A percentile compares a stretch with the other conserved stretches of the same genome.
Evolutionary conservation across 176 grass and related monocot genomes (phyloP).

Genomic region (Panicum miliaceum): DNA sequence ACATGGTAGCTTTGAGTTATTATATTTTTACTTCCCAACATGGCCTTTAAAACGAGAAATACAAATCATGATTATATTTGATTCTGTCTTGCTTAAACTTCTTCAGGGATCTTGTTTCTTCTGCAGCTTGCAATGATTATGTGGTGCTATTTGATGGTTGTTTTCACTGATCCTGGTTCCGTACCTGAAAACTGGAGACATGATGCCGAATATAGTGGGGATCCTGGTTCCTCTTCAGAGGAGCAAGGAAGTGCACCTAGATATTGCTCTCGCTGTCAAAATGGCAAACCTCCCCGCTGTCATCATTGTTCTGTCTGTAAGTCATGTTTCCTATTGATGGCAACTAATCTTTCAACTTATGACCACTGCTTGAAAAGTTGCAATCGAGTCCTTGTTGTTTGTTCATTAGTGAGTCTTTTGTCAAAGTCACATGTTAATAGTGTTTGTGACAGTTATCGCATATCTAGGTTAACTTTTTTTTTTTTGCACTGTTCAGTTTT

Average conservation of each 20-base stretch:
- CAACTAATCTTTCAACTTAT: constrained; percentile 24
- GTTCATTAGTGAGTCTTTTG: background rate
- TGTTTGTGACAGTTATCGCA: background rate
- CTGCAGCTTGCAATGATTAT: constrained; percentile 86
- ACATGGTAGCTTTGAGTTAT: background rate
- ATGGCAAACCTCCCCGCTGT: constrained; percentile 86
- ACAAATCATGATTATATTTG: constrained; percentile 34
- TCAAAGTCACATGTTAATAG: background rate
- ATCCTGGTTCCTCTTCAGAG: constrained; percentile 51
- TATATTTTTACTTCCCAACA: constrained; percentile 29
- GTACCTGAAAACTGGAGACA: constrained; percentile 82
- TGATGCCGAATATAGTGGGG: constrained; percentile 51
- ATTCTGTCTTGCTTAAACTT: constrained; percentile 56
- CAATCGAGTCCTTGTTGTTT: background rate
- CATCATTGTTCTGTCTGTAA: constrained; percentile 98
- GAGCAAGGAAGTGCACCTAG: constrained; percentile 49
- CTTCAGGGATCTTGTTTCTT: constrained; percentile 77
- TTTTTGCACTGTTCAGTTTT: background rate
- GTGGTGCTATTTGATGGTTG: constrained; percentile 84
- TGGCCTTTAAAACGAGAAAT: constrained; percentile 43
- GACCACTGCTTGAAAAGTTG: constrained; percentile 5
- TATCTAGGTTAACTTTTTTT: background rate
- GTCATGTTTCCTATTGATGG: constrained; percentile 36
- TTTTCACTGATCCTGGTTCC: constrained; percentile 81
- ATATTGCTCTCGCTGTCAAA: constrained; percentile 80